These are phyloP conservation scores for Suillus clintonianus DNA, from an alignment of 768 basidiomycete species.

Conservation along the genomic window DNA sequence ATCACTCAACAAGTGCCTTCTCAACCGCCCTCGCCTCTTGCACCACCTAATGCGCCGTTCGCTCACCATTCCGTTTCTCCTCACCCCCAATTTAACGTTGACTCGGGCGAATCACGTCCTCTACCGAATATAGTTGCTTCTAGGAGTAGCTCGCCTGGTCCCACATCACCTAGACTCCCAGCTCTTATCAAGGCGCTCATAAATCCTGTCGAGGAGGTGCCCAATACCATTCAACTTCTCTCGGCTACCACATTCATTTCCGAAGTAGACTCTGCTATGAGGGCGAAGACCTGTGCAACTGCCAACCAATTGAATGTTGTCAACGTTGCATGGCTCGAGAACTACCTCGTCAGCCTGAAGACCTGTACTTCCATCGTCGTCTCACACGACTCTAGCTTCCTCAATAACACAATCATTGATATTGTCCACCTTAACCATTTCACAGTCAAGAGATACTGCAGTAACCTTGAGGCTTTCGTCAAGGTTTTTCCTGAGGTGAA, in stretches of 20 bases:
- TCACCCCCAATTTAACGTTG: slow-evolving; percentile 27
- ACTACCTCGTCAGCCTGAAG: slow-evolving; percentile 83
- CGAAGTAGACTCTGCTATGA: slow-evolving; percentile 97
- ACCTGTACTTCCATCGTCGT: slow-evolving; percentile 97
- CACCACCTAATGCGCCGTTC: slow-evolving; percentile 44
- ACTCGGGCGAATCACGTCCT: slow-evolving; percentile 6
- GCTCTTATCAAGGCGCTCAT: slow-evolving; percentile 97
- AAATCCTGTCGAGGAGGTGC: slow-evolving; percentile 99
- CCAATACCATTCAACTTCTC: slow-evolving; percentile 91
- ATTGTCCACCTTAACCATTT: slow-evolving; percentile 97
- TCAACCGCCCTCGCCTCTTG: slow-evolving; percentile 25
- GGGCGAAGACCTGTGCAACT: no score
- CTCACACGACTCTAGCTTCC: slow-evolving; percentile 96
- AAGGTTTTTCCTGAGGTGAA: slow-evolving; percentile 94
- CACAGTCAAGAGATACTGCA: slow-evolving; percentile 94
- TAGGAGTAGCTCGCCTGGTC: slow-evolving; percentile 11
- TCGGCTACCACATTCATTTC: slow-evolving; percentile 99
- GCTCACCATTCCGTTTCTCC: slow-evolving; percentile 41
- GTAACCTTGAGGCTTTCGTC: slow-evolving; percentile 94
- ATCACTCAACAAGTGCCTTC: slow-evolving; percentile 9
- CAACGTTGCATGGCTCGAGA: slow-evolving; percentile 97
- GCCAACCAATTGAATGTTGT: slow-evolving; percentile 97
- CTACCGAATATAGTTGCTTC: neutral
- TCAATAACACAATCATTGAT: slow-evolving; percentile 99
- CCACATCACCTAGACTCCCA: slow-evolving; percentile 11